These are phyloP conservation scores for Metarhizium album DNA, from an alignment of 2,329 filamentous ascomycete genomes.

Conservation along the genomic window DNA sequence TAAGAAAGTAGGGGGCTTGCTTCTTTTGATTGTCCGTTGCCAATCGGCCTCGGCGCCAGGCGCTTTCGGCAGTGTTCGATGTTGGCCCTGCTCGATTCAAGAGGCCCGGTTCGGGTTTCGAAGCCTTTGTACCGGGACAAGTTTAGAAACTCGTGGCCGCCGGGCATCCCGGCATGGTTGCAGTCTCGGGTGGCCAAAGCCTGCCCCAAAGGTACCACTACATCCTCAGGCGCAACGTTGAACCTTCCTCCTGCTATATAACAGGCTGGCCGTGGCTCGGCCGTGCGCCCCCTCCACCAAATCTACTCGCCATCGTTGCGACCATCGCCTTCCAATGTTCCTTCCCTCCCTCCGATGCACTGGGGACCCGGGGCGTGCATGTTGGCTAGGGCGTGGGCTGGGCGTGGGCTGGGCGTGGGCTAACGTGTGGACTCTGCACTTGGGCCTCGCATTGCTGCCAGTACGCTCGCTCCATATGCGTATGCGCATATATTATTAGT, in stretches of 20 bases:
- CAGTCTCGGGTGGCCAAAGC: not conserved
- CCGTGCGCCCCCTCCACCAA: too few relatives aligned
- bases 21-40: too few relatives aligned
- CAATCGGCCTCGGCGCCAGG: too few relatives aligned
- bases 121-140: not conserved
- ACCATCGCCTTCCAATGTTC: not conserved
- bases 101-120: too few relatives aligned
- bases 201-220: not conserved
- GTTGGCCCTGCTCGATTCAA: not conserved
- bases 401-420: not conserved
- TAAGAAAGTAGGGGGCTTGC: too few relatives aligned
- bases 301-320: too few relatives aligned
- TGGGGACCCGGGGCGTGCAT: slow-evolving; percentile 5
- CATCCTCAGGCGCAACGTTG: not conserved
- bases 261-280: too few relatives aligned
- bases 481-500: too few relatives aligned
- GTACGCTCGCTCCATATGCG: too few relatives aligned
- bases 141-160: not conserved
- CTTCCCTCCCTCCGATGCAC: slow-evolving; percentile 4
- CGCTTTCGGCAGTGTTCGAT: not conserved
- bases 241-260: too few relatives aligned
- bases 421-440: not conserved
- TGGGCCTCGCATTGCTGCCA: not conserved
- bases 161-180: not conserved
- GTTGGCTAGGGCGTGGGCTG: not conserved